Evolutionary conservation across 1,284 basidiomycete species (phyloP).

Genomic region (Pseudozyma flocculosa): DNA sequence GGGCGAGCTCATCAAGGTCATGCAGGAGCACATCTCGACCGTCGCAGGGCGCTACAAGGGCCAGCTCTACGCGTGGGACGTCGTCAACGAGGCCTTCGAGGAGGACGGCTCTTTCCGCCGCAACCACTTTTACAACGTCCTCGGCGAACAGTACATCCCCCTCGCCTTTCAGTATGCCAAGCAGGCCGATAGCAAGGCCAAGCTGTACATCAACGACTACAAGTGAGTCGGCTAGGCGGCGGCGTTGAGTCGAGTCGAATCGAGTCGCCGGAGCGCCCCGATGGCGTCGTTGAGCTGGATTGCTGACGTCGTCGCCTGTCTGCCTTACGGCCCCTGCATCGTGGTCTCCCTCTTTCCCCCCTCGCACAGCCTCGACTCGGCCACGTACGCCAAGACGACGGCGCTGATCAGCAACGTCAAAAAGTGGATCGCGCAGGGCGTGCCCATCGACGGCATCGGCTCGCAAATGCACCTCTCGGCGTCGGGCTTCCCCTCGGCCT

Average conservation of each 20-base stretch:
- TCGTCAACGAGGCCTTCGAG: constrained; percentile 19
- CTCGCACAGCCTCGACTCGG: too few species aligned
- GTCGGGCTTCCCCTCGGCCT: constrained; percentile 9
- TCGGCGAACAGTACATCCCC: constrained; percentile 14
- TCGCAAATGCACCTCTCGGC: constrained; percentile 13
- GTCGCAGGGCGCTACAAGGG: constrained; percentile 13
- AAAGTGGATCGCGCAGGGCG: constrained; percentile 12
- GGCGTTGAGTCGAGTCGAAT: too few species aligned
- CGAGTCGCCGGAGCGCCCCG: too few species aligned
- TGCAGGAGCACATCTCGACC: constrained; percentile 12
- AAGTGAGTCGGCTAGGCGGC: constrained; percentile 7
- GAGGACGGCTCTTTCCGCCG: constrained; percentile 13
- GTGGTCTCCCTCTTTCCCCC: too few species aligned
- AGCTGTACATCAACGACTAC: constrained; percentile 27
- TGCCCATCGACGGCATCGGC: constrained; percentile 17
- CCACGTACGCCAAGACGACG: constrained; percentile 10
- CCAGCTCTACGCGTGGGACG: constrained; percentile 18
- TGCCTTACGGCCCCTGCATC: too few species aligned
- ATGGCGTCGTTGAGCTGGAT: too few species aligned
- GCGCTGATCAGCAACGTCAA: constrained; percentile 9
- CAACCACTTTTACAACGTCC: constrained; percentile 13
- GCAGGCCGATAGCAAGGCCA: constrained; percentile 7
- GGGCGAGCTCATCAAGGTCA: constrained; percentile 12
- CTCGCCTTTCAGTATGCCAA: constrained; percentile 14
- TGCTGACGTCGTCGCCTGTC: too few species aligned